Base-by-base conservation (phyloP, 495 filamentous ascomycete genomes). In the Parathielavia hyrcaniae region DNA sequence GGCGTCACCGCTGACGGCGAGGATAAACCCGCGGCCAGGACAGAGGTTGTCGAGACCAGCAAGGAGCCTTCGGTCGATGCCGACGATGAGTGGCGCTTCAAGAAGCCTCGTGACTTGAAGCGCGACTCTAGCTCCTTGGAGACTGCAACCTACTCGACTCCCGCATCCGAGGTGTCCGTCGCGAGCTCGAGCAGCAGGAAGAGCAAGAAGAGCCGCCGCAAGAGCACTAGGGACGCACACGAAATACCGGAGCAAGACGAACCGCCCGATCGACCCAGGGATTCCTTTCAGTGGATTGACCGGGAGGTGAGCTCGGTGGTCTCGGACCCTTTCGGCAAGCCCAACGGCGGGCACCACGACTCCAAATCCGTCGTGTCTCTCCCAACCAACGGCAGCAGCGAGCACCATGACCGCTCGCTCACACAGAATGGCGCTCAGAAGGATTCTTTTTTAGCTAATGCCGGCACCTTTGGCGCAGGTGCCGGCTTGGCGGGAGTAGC, bases 381-480 rank as follows among this genome's bases (percentile, higher is more conserved):
- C 71, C 75, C 52, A 34, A 65, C 71, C 17, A 71, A 75, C 40
- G 65, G 66, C n/a, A 58, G 60, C 53, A 61, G 39, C 50, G 60
- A 67, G 23, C 63, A 67, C 41, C 59, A 64, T 2, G 39, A 52
- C 4, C 54, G 39, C 6, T 52, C 65, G 53, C 53, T 32, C 60
- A 49, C 63, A 23, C 53, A 69, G 50, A 68, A 61, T 53, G 68
- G 65, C 54, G 61, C 67, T 50, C 67, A 73, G 53, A 68, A 73
- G 66, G 61, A 74, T 72, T 79, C 77, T 82, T 82, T 82, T 82
- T 82, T 82, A 81, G 79, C 61, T 81, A 80, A 76, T 74, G 77
- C 79, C 80, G 80, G 69, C 74, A 80, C 75, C 74, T 71, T 74
- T 79, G 81, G 77, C 76, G 75, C 76, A 77, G 80, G 78, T 82